Conservation (phyloP, 192 early-diverging fungal species). For the Coemansia sp. region DNA sequence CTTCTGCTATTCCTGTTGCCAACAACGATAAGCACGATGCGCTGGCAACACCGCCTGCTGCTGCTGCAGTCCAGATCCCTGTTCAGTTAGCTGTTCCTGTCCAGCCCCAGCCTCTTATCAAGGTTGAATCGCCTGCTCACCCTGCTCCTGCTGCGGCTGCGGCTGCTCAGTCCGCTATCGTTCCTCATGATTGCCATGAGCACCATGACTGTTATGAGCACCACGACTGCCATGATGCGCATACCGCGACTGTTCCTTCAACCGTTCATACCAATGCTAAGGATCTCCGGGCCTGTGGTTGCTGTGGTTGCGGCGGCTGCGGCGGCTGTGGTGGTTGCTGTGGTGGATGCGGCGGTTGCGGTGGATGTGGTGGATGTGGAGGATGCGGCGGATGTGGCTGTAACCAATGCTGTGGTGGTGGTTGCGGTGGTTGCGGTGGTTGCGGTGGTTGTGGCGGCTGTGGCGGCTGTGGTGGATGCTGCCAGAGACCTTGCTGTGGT, state of each 20-base stretch:
- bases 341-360: conserved; percentile 9
- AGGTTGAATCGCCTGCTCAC: background rate
- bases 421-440: conserved; percentile 12
- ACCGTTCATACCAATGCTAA: conserved; percentile 10
- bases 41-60: background rate
- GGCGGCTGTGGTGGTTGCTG: conserved; percentile 3
- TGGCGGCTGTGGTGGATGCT: conserved; percentile 19
- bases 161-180: background rate
- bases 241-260: background rate
- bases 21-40: background rate
- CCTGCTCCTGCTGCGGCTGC: background rate
- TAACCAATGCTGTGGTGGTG: conserved; percentile 15
- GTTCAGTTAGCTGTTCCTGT: conserved; percentile 2
- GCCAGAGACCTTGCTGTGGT: conserved; percentile 18
- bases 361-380: conserved; percentile 22
- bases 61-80: background rate
- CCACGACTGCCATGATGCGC: conserved; percentile 3
- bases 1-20: background rate
- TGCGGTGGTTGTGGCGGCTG: conserved; percentile 15
- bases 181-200: conserved; percentile 10
- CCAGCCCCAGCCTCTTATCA: conserved; percentile 9
- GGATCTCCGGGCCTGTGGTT: conserved; percentile 32
- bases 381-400: conserved; percentile 4
- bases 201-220: conserved; percentile 6
- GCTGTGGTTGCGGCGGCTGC: conserved; percentile 25